A percentile compares a stretch with the other conserved stretches of the same genome.
Evolutionary conservation across 352 stramenopile species (phyloP).

Genomic region (Pythium aphanidermatum): DNA sequence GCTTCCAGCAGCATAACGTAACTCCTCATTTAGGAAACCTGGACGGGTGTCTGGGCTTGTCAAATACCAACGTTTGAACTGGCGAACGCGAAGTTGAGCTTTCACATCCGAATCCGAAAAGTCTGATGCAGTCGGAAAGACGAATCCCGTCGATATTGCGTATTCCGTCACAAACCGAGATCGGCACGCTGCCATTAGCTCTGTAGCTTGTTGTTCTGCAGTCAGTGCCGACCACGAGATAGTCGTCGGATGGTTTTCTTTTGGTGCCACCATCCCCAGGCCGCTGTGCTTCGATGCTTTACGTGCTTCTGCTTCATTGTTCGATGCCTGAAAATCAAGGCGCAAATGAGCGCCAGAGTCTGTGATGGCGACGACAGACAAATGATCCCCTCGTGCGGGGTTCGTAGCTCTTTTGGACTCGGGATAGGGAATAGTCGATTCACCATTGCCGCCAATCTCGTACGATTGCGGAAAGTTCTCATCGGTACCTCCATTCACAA

Average conservation of each 20-base stretch:
- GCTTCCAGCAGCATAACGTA: constrained; percentile 49
- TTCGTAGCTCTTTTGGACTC: background rate
- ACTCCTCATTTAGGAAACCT: constrained; percentile 47
- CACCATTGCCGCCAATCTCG: background rate
- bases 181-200: constrained; percentile 53
- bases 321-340: constrained; percentile 15
- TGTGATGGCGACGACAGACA: constrained; percentile 4
- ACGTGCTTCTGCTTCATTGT: no score
- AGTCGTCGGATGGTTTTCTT: constrained; percentile 3
- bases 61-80: constrained; percentile 57
- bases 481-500: no score
- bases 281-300: no score
- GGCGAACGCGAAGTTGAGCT: constrained; percentile 33
- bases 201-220: constrained; percentile 30
- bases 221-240: constrained; percentile 39
- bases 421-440: background rate
- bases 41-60: constrained; percentile 33
- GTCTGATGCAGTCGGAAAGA: constrained; percentile 34
- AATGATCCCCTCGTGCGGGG: background rate
- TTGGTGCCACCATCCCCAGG: no score
- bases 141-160: constrained; percentile 28
- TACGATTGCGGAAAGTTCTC: no score
- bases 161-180: constrained; percentile 38
- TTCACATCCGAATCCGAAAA: constrained; percentile 41
- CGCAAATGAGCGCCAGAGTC: background rate